Conservation (phyloP, 179 eudicot genomes). For the Carnegiea gigantea region DNA sequence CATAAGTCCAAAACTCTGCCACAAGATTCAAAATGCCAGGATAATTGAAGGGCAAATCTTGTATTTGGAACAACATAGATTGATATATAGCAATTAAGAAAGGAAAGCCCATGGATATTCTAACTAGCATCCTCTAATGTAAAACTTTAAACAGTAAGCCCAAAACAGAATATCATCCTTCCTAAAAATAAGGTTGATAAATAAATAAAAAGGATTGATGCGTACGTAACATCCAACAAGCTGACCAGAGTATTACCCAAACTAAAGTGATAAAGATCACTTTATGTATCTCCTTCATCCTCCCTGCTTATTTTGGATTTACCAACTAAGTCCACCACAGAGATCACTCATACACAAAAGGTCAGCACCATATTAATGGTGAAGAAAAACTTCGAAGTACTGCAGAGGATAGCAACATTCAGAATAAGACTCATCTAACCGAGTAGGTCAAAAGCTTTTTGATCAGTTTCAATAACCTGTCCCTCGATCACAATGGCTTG, state of each 20-base stretch:
- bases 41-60: not conserved
- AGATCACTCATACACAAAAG: not conserved
- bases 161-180: not conserved
- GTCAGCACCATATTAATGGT: not conserved
- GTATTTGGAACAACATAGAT: not conserved
- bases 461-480: not conserved
- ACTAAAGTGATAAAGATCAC: not conserved
- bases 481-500: not conserved
- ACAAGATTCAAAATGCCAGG: slow-evolving; percentile 15
- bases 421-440: too few species aligned
- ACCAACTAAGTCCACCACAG: not conserved
- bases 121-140: too few species aligned
- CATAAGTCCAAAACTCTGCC: slow-evolving; percentile 97
- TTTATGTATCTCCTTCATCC: not conserved
- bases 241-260: not conserved
- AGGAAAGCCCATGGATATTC: not conserved
- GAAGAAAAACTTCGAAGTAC: too few species aligned
- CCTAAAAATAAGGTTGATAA: not conserved
- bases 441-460: not conserved
- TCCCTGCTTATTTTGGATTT: not conserved
- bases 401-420: too few species aligned
- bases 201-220: not conserved
- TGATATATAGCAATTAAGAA: not conserved
- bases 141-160: not conserved
- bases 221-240: not conserved